Evolutionary conservation across 805 yeast genomes (phyloP), one percentile per base, ranked within the genome.

Genomic region (Ogataea siamensis): DNA sequence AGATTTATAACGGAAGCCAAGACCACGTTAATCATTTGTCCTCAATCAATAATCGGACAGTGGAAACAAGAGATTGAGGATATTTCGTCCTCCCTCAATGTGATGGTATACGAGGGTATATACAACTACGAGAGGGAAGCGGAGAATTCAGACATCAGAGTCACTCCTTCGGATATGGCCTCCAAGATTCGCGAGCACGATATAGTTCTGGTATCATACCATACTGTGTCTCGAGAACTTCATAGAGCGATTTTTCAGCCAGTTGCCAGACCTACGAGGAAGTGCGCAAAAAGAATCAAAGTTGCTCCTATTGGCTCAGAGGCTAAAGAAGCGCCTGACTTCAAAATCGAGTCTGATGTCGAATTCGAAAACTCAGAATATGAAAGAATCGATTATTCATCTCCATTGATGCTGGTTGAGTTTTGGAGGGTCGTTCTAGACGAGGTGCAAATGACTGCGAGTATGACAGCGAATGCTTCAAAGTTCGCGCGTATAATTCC

Each of bases 401-500:
- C 96, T 0, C 96, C 97, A 0, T 64, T 93, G 15, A 83, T 87
- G 62, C 64, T 83, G 29, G 61, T 84, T 8, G 87, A 91, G 49
- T 93, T 91, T 60, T 87, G 94, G 87, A 69, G 99, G 38, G 84
- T 93, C 2, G 74, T 91, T 0, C 63, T 93, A 25, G 99, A 93
- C 64, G 99, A 93, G 58, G 98, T 87, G 1, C 99, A 93, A 62
- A 85, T 89, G 89, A 83, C 93, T 3, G 79, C 87, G 6, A 72
- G 75, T 3, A 81, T 81, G 15, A 70, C 78, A 3, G 76, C 91
- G 0, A 76, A 84, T 36, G 87, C 93, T 2, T 87, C 95, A 14
- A 78, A 75, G 40, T 85, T 88, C 40, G 87, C 96, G 0, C 68
- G 84, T 2, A 64, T 85, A 24, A 75, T 93, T 17, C 91, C 96